Conservation (phyloP, 805 yeast genomes). For the Wickerhamiella alocasiicola region DNA sequence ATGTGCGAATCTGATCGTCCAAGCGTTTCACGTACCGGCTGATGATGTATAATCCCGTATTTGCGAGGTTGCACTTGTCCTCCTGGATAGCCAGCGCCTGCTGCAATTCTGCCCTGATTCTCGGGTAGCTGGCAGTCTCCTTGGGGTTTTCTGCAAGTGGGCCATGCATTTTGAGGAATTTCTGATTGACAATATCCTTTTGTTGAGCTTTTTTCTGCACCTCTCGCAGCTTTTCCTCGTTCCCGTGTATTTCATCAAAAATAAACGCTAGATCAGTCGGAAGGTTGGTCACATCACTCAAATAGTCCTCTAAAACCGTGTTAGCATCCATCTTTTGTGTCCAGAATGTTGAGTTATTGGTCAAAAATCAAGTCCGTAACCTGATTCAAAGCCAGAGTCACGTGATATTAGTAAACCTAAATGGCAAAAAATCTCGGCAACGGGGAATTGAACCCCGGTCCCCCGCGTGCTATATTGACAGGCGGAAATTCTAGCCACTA, state of each 20-base stretch:
- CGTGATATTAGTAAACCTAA: background rate
- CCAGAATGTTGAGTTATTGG: background rate
- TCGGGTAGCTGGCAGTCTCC: conserved; percentile 52
- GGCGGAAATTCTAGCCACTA: conserved; percentile 29
- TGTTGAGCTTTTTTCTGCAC: conserved; percentile 52
- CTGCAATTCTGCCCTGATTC: conserved; percentile 56
- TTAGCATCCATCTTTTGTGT: conserved; percentile 73
- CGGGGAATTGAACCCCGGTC: conserved; percentile 18
- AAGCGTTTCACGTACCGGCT: conserved; percentile 61
- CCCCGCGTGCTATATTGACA: conserved; percentile 24
- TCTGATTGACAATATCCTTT: conserved; percentile 70
- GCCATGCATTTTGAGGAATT: conserved; percentile 71
- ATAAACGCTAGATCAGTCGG: conserved; percentile 78
- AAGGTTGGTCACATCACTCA: conserved; percentile 53
- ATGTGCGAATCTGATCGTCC: conserved; percentile 59
- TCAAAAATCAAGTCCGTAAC: background rate
- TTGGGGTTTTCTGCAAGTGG: conserved; percentile 70
- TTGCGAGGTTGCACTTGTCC: conserved; percentile 67
- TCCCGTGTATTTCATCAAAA: conserved; percentile 60
- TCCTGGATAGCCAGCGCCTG: conserved; percentile 51
- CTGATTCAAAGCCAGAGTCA: background rate
- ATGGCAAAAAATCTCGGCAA: background rate
- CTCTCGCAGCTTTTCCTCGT: conserved; percentile 57
- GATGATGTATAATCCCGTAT: conserved; percentile 68
- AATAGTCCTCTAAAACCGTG: conserved; percentile 60